Evolutionary conservation across 192 early-diverging fungal genomes (phyloP).

Genomic region (Fimicolochytrium jonesii): DNA sequence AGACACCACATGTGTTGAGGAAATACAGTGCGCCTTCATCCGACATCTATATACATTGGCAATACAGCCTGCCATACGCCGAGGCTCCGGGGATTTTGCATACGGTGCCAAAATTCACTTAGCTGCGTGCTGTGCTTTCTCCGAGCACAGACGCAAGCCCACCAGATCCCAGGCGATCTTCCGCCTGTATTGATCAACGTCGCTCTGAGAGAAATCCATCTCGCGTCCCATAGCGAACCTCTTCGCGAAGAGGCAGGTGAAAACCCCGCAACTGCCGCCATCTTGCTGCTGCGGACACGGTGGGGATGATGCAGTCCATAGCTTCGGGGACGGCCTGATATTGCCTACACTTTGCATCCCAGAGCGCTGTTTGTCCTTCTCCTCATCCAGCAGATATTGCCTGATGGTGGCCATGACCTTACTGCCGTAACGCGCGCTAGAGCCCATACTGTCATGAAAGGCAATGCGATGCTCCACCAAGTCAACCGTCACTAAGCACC

Average conservation of each 20-base stretch:
- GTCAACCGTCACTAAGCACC: conserved; percentile 22
- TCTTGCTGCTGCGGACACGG: conserved; percentile 27
- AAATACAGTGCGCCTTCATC: too few relatives aligned
- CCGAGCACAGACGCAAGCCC: too few relatives aligned
- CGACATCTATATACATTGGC: too few relatives aligned
- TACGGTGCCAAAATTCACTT: too few relatives aligned
- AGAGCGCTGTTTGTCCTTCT: neutral
- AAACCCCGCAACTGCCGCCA: conserved; percentile 37
- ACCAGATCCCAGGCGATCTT: conserved; percentile 4
- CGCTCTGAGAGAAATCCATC: neutral
- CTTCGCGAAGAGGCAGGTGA: conserved; percentile 26
- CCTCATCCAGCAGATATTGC: neutral
- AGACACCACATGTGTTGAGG: too few relatives aligned
- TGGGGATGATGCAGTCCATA: too few relatives aligned
- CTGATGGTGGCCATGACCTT: conserved; percentile 12
- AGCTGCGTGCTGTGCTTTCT: too few relatives aligned
- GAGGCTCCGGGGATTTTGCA: too few relatives aligned
- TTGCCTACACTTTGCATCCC: too few relatives aligned
- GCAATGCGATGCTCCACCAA: neutral
- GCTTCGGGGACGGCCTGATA: too few relatives aligned
- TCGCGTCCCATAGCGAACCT: conserved; percentile 5
- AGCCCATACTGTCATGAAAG: conserved; percentile 24
- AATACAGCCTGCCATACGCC: too few relatives aligned
- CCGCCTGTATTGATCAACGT: neutral
- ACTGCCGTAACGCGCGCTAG: conserved; percentile 3